Conservation (phyloP, 495 filamentous ascomycete genomes). For the Filosporella fistucella region DNA sequence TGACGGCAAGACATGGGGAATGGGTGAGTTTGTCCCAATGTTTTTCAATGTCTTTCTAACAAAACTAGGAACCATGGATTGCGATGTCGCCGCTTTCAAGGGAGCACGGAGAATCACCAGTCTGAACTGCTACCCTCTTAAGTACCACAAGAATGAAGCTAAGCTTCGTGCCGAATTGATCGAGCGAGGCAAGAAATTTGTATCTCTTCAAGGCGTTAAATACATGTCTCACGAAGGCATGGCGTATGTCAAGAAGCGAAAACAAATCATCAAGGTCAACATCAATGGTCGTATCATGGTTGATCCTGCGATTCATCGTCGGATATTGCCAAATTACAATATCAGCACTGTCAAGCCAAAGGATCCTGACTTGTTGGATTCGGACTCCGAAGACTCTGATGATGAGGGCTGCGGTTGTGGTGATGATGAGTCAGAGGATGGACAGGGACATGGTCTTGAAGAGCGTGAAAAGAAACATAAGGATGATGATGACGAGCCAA, state of each 20-base stretch:
- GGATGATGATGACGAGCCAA: constrained; percentile 47
- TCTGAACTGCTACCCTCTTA: constrained; percentile 72
- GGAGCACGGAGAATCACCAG: constrained; percentile 79
- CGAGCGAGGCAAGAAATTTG: constrained; percentile 83
- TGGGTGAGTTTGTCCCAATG: constrained; percentile 31
- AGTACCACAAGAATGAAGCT: constrained; percentile 74
- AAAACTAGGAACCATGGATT: constrained; percentile 49
- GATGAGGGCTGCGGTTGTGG: constrained; percentile 41
- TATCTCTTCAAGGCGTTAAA: constrained; percentile 73
- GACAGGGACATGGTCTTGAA: constrained; percentile 1
- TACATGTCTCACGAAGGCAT: constrained; percentile 80
- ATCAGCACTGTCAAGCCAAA: constrained; percentile 76
- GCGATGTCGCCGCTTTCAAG: constrained; percentile 74
- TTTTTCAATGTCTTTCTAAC: constrained; percentile 41
- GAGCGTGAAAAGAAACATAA: constrained; percentile 24
- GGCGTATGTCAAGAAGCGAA: constrained; percentile 83
- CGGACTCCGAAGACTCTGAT: constrained; percentile 53
- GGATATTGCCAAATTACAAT: constrained; percentile 85
- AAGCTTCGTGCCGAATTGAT: constrained; percentile 62
- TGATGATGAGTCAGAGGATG: constrained; percentile 19
- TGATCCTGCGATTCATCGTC: constrained; percentile 79
- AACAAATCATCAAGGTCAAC: constrained; percentile 74
- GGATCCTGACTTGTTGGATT: constrained; percentile 64
- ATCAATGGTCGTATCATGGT: constrained; percentile 92
- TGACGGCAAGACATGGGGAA: constrained; percentile 64